phyloP scores from a whole-genome alignment of 148 eudicot genomes.

The Nepenthes gracilis region DNA sequence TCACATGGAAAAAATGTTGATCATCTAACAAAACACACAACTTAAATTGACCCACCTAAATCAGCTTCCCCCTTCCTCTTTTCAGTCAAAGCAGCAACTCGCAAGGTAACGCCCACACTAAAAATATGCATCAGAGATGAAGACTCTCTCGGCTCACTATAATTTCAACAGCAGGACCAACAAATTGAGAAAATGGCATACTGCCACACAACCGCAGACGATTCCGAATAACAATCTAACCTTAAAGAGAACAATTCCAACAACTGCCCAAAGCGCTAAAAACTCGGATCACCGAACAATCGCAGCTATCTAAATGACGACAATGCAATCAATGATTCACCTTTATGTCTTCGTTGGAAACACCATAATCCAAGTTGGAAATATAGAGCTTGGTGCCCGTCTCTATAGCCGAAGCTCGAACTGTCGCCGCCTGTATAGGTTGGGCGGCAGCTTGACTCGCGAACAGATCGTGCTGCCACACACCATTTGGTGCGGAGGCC shows the following conservation, averaged over 20 bases:
- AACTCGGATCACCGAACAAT: neutral
- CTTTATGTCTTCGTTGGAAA: constrained; percentile 87
- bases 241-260: neutral
- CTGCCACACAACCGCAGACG: no score
- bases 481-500: constrained; percentile 47
- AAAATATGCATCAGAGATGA: no score
- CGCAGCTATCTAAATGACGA: neutral
- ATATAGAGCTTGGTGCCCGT: constrained; percentile 87
- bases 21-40: no score
- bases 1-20: no score
- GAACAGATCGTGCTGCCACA: constrained; percentile 78
- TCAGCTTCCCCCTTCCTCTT: no score
- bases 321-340: constrained; percentile 12
- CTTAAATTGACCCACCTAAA: no score
- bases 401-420: constrained; percentile 49
- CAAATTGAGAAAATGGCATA: no score
- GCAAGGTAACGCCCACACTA: no score
- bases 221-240: neutral
- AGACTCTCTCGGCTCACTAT: no score
- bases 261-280: no score
- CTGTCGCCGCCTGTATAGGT: neutral
- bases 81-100: no score
- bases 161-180: no score
- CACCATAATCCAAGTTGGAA: constrained; percentile 87
- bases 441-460: constrained; percentile 21